phyloP scores from a whole-genome alignment of 441 rosid genomes.

The Euphorbia neoarborescens region DNA sequence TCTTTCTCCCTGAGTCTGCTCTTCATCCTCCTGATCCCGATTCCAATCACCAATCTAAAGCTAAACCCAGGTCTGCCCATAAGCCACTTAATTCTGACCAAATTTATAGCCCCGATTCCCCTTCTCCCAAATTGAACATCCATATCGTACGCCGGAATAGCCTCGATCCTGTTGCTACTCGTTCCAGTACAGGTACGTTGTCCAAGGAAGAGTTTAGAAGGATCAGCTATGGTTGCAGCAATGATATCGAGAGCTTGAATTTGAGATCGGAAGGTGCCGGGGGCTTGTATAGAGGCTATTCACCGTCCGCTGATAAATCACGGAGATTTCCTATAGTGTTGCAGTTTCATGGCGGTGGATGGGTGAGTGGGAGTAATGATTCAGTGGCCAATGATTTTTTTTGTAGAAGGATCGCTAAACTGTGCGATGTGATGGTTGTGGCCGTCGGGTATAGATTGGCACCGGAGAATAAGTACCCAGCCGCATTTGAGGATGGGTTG shows the following conservation, averaged over 20 bases:
- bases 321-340: conserved; percentile 64
- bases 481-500: conserved; percentile 77
- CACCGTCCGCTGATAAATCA: conserved; percentile 36
- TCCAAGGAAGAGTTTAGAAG: conserved; percentile 37
- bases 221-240: conserved; percentile 44
- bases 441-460: conserved; percentile 87
- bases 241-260: conserved; percentile 32
- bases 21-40: conserved; percentile 48
- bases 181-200: background rate
- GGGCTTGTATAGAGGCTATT: conserved; percentile 52
- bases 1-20: conserved; percentile 84
- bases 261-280: conserved; percentile 35
- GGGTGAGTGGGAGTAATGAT: conserved; percentile 88
- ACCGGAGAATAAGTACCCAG: conserved; percentile 80
- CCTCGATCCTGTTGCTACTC: conserved; percentile 14
- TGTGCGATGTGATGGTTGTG: conserved; percentile 72
- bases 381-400: conserved; percentile 78
- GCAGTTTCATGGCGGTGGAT: conserved; percentile 94
- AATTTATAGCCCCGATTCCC: background rate
- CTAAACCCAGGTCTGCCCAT: conserved; percentile 18
- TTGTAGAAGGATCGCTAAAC: conserved; percentile 67
- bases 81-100: conserved; percentile 18
- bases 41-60: conserved; percentile 21
- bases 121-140: background rate
- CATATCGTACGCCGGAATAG: conserved; percentile 25